Evolutionary conservation across 768 basidiomycete genomes (phyloP), one percentile per base, ranked within the genome.

Genomic region (Trametes punicea): DNA sequence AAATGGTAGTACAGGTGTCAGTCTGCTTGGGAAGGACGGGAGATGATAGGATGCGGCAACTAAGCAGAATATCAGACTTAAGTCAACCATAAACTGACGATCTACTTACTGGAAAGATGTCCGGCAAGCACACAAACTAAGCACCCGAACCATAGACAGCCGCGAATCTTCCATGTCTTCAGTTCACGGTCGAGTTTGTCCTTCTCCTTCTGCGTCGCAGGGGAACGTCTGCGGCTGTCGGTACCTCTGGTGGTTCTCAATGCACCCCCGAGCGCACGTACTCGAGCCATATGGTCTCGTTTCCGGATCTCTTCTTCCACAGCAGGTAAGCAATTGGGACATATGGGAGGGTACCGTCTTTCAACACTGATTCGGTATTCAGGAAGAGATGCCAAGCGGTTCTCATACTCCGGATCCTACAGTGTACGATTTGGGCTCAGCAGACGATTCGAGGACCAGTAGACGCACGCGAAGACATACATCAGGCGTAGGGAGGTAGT

Each of bases 301-400:
- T 78, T 79, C 45, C 76, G 75, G 44, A 98, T 85, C 64, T 89
- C 87, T 30, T 89, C 89, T 64, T 95, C 89, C 0, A 96, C 92
- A 0, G 79, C 79, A 0, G 90, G 88, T 23, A 81, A 75, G 65
- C 94, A 98, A 3, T 74, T 70, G 0, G 76, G 73, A 69, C 94
- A 98, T 29, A 96, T 86, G 2, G 88, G 91, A 8, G 95, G 94
- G 67, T 97, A 97, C 8, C 94, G 88, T 11, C 72, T 58, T 62
- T 94, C 81, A 18, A 98, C 75, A 1, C 87, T 88, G 60, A 81
- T 78, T 36, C 82, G 79, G 70, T 97, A 96, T 38, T 80, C 79
- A 0, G 85, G 82, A 6, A 91, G 79, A 58, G 77, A 77, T 39
- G 80, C 81, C 26, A 87, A 74, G 15, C 88, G 81, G 18, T 72